Conservation (phyloP, 768 basidiomycete genomes). For the Leucogyrophana mollusca region DNA sequence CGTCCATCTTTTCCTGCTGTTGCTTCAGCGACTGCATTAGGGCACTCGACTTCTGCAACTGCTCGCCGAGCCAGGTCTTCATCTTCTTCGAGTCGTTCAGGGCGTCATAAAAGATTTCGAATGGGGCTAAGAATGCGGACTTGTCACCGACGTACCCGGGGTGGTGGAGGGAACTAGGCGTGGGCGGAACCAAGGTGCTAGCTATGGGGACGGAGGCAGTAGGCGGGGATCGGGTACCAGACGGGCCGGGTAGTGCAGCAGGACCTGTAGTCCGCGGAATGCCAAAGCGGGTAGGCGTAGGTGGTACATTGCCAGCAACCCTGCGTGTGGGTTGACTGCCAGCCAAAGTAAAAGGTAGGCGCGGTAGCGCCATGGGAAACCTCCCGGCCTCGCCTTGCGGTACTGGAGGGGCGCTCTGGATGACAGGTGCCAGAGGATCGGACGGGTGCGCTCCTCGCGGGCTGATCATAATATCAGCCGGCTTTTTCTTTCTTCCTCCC, state of each 20-base stretch:
- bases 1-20: slow-evolving; percentile 63
- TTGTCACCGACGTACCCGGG: slow-evolving; percentile 64
- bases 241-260: slow-evolving; percentile 27
- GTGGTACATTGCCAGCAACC: slow-evolving; percentile 62
- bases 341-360: slow-evolving; percentile 51
- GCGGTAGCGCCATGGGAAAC: slow-evolving; percentile 65
- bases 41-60: slow-evolving; percentile 61
- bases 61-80: slow-evolving; percentile 73
- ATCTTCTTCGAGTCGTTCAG: slow-evolving; percentile 78
- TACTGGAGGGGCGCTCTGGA: slow-evolving; percentile 77
- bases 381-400: slow-evolving; percentile 42
- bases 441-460: slow-evolving; percentile 53
- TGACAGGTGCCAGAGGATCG: slow-evolving; percentile 61
- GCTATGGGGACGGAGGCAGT: slow-evolving; percentile 69
- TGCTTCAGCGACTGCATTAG: slow-evolving; percentile 52
- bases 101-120: slow-evolving; percentile 83
- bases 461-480: slow-evolving; percentile 77
- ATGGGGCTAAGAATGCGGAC: slow-evolving; percentile 77
- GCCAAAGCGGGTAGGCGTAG: slow-evolving; percentile 66
- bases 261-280: slow-evolving; percentile 33
- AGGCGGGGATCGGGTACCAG: slow-evolving; percentile 47
- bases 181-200: slow-evolving; percentile 62
- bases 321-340: slow-evolving; percentile 47
- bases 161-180: slow-evolving; percentile 63
- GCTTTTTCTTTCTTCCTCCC: slow-evolving; percentile 64